Conservation (phyloP, 2,329 filamentous ascomycete species). For the Xylariaceae sp. region DNA sequence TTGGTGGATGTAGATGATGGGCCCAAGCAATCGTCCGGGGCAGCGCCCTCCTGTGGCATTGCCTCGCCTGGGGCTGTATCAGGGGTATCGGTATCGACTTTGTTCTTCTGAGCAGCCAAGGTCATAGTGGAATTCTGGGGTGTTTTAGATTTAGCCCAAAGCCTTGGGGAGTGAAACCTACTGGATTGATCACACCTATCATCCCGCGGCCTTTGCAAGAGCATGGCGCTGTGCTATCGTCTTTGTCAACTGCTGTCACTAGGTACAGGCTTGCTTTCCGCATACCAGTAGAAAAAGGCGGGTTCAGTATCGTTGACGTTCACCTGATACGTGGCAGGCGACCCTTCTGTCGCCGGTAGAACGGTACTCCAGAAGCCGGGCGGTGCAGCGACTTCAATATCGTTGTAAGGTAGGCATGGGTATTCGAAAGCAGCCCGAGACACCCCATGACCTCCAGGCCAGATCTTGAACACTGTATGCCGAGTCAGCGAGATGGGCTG, state of each 20-base stretch:
- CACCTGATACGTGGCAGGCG: background rate
- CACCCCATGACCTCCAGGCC: constrained; percentile 4
- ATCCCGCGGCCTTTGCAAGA: constrained; percentile 5
- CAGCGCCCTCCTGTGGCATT: no score
- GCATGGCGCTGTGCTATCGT: background rate
- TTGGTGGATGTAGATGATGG: no score
- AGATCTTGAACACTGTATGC: constrained; percentile 5
- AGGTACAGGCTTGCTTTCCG: no score
- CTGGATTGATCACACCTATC: constrained; percentile 9
- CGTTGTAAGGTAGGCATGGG: constrained; percentile 8
- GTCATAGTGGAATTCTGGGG: no score
- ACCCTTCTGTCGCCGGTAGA: background rate
- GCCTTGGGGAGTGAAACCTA: background rate
- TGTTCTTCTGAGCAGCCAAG: no score
- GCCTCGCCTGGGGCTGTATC: no score
- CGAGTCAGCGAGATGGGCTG: background rate
- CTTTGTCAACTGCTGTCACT: background rate
- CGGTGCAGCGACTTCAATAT: background rate
- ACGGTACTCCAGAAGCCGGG: background rate
- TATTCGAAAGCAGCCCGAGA: constrained; percentile 3
- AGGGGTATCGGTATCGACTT: no score
- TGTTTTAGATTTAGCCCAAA: no score
- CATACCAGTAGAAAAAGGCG: constrained; percentile 8
- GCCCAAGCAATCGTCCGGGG: no score
- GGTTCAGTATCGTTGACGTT: constrained; percentile 6